Conservation (phyloP, 106 monocot genomes). For the Apostasia shenzhenica region DNA sequence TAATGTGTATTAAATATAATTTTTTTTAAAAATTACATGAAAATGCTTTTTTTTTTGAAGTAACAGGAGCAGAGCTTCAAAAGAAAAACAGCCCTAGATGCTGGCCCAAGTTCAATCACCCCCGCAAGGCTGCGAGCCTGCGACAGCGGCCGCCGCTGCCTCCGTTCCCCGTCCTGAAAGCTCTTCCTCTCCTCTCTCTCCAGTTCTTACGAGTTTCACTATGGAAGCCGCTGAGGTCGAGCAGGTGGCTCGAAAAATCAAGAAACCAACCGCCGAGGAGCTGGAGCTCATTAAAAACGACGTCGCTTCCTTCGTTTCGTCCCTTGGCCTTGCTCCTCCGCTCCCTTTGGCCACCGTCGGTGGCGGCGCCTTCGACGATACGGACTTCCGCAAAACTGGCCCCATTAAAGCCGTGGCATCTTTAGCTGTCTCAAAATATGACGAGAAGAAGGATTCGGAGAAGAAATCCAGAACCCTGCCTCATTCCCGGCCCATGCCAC, state of each 20-base stretch:
- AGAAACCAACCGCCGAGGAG: constrained; percentile 36
- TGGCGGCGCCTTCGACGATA: constrained; percentile 59
- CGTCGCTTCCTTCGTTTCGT: constrained; percentile 73
- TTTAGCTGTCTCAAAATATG: neutral
- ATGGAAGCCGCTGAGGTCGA: neutral
- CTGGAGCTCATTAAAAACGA: constrained; percentile 54
- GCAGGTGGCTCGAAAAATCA: constrained; percentile 12
- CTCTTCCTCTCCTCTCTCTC: too few relatives aligned
- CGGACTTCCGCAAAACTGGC: constrained; percentile 79
- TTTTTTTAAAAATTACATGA: too few relatives aligned
- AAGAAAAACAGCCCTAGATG: too few relatives aligned
- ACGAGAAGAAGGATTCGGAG: neutral
- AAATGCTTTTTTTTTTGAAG: too few relatives aligned
- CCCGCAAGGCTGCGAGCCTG: too few relatives aligned
- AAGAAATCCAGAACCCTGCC: constrained; percentile 6
- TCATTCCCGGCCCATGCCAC: constrained; percentile 28
- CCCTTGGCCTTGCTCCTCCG: constrained; percentile 51
- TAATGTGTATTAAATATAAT: too few relatives aligned
- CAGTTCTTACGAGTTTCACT: too few relatives aligned
- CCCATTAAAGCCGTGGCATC: constrained; percentile 17
- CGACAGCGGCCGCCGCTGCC: too few relatives aligned
- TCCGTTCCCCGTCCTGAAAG: too few relatives aligned
- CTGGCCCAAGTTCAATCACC: too few relatives aligned
- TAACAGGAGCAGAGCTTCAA: too few relatives aligned
- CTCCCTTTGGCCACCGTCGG: constrained; percentile 18